Conservation (phyloP, 1,284 basidiomycete species). For the Cutaneotrichosporon mucoides region DNA sequence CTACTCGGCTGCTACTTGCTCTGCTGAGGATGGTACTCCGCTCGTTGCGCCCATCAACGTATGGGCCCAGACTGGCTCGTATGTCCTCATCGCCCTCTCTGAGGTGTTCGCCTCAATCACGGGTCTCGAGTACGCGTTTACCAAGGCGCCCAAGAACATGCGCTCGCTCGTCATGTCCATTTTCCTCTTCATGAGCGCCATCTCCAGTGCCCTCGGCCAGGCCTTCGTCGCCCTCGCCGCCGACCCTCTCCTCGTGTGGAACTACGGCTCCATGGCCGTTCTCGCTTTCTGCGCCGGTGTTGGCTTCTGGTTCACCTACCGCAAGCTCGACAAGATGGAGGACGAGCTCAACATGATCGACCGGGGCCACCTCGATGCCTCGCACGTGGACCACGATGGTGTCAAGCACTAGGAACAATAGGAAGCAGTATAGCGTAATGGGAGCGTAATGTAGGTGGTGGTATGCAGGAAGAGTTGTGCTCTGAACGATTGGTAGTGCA, state of each 20-base stretch:
- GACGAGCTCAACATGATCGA: slow-evolving; percentile 6
- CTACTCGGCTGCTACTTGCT: slow-evolving; percentile 44
- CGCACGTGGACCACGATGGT: neutral
- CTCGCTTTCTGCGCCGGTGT: slow-evolving; percentile 38
- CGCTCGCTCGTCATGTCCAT: slow-evolving; percentile 48
- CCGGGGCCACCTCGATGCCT: neutral
- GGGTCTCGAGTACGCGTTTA: slow-evolving; percentile 53
- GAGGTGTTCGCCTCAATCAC: slow-evolving; percentile 54
- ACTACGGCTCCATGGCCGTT: slow-evolving; percentile 48
- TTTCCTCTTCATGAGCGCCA: slow-evolving; percentile 51
- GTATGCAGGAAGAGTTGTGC: too few relatives aligned
- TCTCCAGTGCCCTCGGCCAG: slow-evolving; percentile 49
- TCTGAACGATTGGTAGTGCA: too few relatives aligned
- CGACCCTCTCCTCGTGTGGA: slow-evolving; percentile 51
- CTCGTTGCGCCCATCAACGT: slow-evolving; percentile 28
- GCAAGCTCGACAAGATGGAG: slow-evolving; percentile 33
- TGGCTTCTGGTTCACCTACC: slow-evolving; percentile 20
- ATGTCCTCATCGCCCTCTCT: slow-evolving; percentile 50
- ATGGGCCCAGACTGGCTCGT: slow-evolving; percentile 48
- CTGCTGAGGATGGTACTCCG: slow-evolving; percentile 7
- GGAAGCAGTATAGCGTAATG: neutral
- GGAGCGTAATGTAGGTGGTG: neutral
- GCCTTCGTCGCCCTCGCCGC: slow-evolving; percentile 31
- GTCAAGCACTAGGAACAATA: neutral
- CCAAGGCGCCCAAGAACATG: slow-evolving; percentile 49